phyloP scores from a whole-genome alignment of 176 grass and related monocot species.

The Hsuehochloa calcarea region DNA sequence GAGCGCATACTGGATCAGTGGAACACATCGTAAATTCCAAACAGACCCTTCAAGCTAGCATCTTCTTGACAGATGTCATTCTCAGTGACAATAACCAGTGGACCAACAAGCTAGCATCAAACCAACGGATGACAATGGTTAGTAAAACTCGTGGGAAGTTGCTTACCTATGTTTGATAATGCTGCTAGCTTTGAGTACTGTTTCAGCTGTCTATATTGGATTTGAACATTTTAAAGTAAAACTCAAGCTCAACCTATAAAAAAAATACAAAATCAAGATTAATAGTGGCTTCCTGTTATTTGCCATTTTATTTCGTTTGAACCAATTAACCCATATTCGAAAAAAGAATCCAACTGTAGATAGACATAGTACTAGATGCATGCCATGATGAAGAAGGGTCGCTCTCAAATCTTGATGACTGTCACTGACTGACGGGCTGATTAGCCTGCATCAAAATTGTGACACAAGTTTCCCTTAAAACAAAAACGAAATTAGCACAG shows the following conservation, averaged over 20 bases:
- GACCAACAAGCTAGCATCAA: too few relatives aligned
- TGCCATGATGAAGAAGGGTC: not conserved
- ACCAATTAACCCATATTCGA: not conserved
- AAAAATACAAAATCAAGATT: not conserved
- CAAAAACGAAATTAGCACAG: not conserved
- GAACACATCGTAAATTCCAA: too few relatives aligned
- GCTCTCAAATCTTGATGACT: not conserved
- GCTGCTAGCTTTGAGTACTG: not conserved
- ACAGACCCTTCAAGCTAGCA: too few relatives aligned
- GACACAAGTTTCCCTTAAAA: not conserved
- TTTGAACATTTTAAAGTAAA: too few relatives aligned
- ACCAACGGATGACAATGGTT: too few relatives aligned
- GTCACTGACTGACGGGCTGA: not conserved
- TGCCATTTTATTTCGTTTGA: not conserved
- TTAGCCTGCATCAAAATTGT: not conserved
- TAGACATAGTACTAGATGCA: not conserved
- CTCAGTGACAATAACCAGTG: too few relatives aligned
- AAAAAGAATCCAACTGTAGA: not conserved
- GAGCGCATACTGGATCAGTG: too few relatives aligned
- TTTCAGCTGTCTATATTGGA: not conserved
- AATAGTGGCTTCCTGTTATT: not conserved
- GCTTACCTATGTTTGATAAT: not conserved
- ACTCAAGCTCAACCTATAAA: not conserved
- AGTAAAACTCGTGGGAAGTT: not conserved
- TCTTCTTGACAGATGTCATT: too few relatives aligned